Evolutionary conservation across 2,329 filamentous ascomycete species (phyloP).

Genomic region (Ceratocystis variospora): DNA sequence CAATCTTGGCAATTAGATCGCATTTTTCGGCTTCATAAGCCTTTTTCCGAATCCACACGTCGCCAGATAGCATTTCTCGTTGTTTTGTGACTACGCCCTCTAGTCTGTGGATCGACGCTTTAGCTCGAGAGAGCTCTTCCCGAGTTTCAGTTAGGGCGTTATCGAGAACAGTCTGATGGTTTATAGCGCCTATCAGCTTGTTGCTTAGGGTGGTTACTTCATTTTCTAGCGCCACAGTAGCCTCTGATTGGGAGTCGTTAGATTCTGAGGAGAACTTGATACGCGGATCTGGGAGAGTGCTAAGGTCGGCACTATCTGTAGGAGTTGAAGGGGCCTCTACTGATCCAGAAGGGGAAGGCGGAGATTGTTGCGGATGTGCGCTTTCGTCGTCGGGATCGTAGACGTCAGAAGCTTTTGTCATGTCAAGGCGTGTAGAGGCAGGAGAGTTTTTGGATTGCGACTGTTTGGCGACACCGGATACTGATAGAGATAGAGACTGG

Average conservation of each 20-base stretch:
- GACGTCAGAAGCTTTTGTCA: slow-evolving; percentile 15
- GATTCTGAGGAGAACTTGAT: slow-evolving; percentile 31
- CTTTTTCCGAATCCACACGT: slow-evolving; percentile 61
- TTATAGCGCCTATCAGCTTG: slow-evolving; percentile 94
- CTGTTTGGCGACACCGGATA: neutral
- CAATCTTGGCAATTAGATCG: slow-evolving; percentile 42
- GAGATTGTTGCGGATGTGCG: slow-evolving; percentile 10
- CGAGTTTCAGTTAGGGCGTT: slow-evolving; percentile 72
- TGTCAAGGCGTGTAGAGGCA: slow-evolving; percentile 8
- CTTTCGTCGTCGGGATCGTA: slow-evolving; percentile 18
- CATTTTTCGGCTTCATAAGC: slow-evolving; percentile 61
- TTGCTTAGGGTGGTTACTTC: slow-evolving; percentile 86
- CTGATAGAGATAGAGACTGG: slow-evolving; percentile 15
- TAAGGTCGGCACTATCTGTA: slow-evolving; percentile 47
- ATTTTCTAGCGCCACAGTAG: slow-evolving; percentile 32
- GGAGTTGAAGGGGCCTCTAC: slow-evolving; percentile 23
- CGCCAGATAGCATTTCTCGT: slow-evolving; percentile 57
- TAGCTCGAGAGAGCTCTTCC: slow-evolving; percentile 65
- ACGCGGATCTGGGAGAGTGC: slow-evolving; percentile 53
- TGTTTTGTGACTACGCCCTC: slow-evolving; percentile 53
- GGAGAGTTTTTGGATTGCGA: slow-evolving; percentile 7
- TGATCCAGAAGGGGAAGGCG: slow-evolving; percentile 8
- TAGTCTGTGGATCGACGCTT: slow-evolving; percentile 51
- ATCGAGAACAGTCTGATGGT: slow-evolving; percentile 84
- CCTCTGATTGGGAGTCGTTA: neutral